Conservation (phyloP, 768 basidiomycete genomes). For the Gloeopeniophorella convolvens region DNA sequence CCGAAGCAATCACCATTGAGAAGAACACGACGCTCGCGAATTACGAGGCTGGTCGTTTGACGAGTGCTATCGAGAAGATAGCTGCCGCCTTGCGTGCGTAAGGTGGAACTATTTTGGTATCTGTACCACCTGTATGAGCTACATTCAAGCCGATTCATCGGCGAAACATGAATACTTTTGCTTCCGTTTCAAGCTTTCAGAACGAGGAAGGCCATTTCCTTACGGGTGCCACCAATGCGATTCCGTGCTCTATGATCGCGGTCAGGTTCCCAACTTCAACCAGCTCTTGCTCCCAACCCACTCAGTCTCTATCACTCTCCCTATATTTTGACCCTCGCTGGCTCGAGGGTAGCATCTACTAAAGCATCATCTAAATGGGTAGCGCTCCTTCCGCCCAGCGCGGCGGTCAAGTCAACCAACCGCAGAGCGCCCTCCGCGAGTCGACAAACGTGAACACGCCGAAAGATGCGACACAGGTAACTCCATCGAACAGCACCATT, state of each 20-base stretch:
- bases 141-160: background rate
- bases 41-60: slow-evolving; percentile 54
- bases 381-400: slow-evolving; percentile 16
- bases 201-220: no score
- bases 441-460: slow-evolving; percentile 5
- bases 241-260: no score
- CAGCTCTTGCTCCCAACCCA: no score
- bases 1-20: slow-evolving; percentile 69
- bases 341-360: slow-evolving; percentile 13
- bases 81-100: slow-evolving; percentile 9
- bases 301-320: no score
- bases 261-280: no score
- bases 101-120: slow-evolving; percentile 6
- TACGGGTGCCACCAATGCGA: no score
- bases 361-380: slow-evolving; percentile 7
- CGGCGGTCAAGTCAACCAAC: slow-evolving; percentile 1
- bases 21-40: slow-evolving; percentile 53
- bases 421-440: slow-evolving; percentile 2
- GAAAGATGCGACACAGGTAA: slow-evolving; percentile 12
- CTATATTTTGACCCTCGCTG: no score
- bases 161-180: no score
- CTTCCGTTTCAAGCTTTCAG: no score
- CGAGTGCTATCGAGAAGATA: slow-evolving; percentile 46
- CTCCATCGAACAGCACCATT: background rate
- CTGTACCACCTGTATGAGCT: no score